Evolutionary conservation across 441 rosid species (phyloP), one percentile per base, ranked within the genome.

Genomic region (Mallotus repandus): DNA sequence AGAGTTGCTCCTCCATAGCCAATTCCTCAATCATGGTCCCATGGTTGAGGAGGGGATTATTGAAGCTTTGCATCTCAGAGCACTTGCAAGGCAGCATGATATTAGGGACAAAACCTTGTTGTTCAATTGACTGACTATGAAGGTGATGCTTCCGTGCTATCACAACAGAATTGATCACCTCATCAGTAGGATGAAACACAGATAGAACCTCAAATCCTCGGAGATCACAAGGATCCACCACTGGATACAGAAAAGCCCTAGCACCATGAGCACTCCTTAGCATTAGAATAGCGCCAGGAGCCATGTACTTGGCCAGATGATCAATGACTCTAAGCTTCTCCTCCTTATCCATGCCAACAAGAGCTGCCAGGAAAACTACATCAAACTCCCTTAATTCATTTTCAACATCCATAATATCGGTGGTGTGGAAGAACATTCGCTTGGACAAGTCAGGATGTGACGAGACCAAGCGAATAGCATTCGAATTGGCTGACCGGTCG

Each of bases 241-340:
- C 86, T 0, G 99, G 99, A 55, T 91, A 92, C 1, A 95, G 96
- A 66, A 95, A 92, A 6, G 87, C 93, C 75, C 98, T 82, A 74
- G 97, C 96, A 9, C 94, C 96, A 55, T 94, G 91, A 32, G 96
- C 97, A 15, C 99, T 92, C 82, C 99, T 86, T 22, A 91, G 79
- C 98, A 95, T 84, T 50, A 92, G 70, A 0, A 89, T n/a, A 46
- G 92, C 86, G 11, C 91, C 93, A 7, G 87, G 92, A 73, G 88
- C 84, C 99, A 95, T 91, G 66, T 85, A 75, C 81, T 86, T 88
- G 14, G 84, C 88, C 82, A 92, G 62, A 81, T 91, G 98, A 32
- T 85, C 90, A 45, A 89, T 70, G 56, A 86, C 83, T 66, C 74
- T 76, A 46, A 84, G 63, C 78, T 95, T 92, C 38, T 77, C 94